These are phyloP conservation scores for Aspergillus floridensis DNA, from an alignment of 2,329 filamentous ascomycete genomes.

Conservation along the genomic window DNA sequence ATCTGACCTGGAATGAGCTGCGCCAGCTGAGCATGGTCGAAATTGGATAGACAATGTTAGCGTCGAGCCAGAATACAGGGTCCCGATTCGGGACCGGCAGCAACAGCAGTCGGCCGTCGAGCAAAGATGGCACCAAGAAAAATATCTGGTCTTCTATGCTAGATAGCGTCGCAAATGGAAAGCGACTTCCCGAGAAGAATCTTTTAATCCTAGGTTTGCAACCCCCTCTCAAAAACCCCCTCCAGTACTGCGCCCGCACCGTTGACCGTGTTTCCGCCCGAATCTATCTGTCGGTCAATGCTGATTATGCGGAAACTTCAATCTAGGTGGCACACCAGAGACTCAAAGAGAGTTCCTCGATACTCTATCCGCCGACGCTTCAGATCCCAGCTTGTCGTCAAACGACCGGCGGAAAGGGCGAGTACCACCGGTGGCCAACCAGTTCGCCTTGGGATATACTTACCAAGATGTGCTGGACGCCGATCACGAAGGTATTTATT, in stretches of 20 bases:
- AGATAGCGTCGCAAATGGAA: slow-evolving; percentile 83
- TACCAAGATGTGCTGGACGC: slow-evolving; percentile 93
- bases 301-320: slow-evolving; percentile 19
- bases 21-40: slow-evolving; percentile 34
- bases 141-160: slow-evolving; percentile 95
- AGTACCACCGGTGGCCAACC: slow-evolving; percentile 79
- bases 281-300: neutral
- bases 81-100: slow-evolving; percentile 29
- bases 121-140: slow-evolving; percentile 68
- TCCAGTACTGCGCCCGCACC: slow-evolving; percentile 1
- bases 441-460: slow-evolving; percentile 88
- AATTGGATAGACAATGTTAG: slow-evolving; percentile 40
- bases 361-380: slow-evolving; percentile 46
- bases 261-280: slow-evolving; percentile 1
- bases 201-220: slow-evolving; percentile 74
- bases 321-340: slow-evolving; percentile 72
- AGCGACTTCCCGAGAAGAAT: slow-evolving; percentile 88
- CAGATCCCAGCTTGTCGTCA: slow-evolving; percentile 36
- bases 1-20: slow-evolving; percentile 34
- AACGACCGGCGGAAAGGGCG: slow-evolving; percentile 52
- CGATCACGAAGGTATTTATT: slow-evolving; percentile 74
- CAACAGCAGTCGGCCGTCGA: slow-evolving; percentile 43
- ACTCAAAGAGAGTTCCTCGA: slow-evolving; percentile 83
- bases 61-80: slow-evolving; percentile 36
- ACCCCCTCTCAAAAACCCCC: neutral